Percentiles rank a stretch among this genome's conserved stretches.
Conservation (phyloP, 1,139 yeast species). For the Arxiozyma heterogenica region DNA sequence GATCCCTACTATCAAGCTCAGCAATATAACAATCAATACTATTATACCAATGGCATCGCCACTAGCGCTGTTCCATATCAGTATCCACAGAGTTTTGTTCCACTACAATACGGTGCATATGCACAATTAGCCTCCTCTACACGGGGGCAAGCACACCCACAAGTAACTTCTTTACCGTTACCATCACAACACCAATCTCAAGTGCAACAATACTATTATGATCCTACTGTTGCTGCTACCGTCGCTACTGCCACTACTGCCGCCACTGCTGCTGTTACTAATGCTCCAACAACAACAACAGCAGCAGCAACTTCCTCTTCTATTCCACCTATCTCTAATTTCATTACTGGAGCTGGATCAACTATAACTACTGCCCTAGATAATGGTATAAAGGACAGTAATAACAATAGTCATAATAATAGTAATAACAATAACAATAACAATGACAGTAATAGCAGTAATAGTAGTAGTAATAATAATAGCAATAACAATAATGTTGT, state of each 20-base stretch:
- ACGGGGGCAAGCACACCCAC: background rate
- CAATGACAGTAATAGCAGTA: too few species aligned
- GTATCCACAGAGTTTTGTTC: background rate
- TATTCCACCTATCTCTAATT: background rate
- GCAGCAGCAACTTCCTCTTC: background rate
- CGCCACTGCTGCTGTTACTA: background rate
- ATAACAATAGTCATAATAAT: slow-evolving; percentile 8
- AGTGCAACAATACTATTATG: background rate
- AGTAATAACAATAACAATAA: slow-evolving; percentile 8
- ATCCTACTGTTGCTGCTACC: too few species aligned
- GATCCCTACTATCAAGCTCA: background rate
- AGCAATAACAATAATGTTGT: too few species aligned
- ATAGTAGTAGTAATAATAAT: background rate
- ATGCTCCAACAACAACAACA: too few species aligned
- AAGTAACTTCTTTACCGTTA: background rate
- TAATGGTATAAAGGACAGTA: background rate
- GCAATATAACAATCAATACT: background rate
- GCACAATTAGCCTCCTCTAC: background rate
- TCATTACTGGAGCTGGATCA: background rate
- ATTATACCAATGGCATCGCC: background rate
- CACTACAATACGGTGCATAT: background rate
- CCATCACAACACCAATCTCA: background rate
- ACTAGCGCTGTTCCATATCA: background rate
- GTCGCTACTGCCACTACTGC: too few species aligned
- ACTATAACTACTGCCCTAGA: background rate